These are phyloP conservation scores for Carex littledalei DNA, from an alignment of 176 grass and related monocot genomes.

Conservation along the genomic window DNA sequence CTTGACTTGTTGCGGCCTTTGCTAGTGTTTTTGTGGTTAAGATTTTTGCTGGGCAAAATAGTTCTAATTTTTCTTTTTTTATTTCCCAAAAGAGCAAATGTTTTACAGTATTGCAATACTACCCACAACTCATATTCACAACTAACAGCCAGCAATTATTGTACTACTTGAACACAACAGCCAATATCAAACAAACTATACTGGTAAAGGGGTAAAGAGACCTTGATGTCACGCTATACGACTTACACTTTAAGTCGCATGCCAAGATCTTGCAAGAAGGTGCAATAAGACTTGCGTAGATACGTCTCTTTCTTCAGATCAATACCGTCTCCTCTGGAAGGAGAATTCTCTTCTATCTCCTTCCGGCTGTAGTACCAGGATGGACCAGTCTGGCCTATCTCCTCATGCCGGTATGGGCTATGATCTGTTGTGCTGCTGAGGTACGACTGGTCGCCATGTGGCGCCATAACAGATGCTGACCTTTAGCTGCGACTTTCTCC, in stretches of 20 bases:
- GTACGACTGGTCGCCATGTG: slow-evolving; percentile 21
- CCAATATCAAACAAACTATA: background rate
- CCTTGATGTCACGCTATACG: slow-evolving; percentile 1
- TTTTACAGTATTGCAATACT: background rate
- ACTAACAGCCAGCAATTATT: background rate
- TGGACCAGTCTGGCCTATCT: slow-evolving; percentile 41
- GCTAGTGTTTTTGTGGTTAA: background rate
- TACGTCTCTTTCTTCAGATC: slow-evolving; percentile 83
- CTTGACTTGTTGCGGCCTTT: background rate
- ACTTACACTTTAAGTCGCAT: slow-evolving; percentile 98
- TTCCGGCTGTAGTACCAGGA: slow-evolving; percentile 95
- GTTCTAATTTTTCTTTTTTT: background rate
- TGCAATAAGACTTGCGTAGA: slow-evolving; percentile 90
- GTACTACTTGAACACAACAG: background rate
- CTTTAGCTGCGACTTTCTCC: background rate
- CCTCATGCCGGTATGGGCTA: slow-evolving; percentile 51
- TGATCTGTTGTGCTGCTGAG: slow-evolving; percentile 28
- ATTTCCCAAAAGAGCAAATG: background rate
- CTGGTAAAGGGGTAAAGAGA: background rate
- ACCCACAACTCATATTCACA: background rate
- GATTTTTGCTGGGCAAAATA: background rate
- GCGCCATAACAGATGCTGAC: slow-evolving; percentile 2
- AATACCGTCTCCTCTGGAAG: slow-evolving; percentile 66
- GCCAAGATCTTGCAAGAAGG: slow-evolving; percentile 90
- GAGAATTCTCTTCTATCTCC: slow-evolving; percentile 83